These are phyloP conservation scores for Fibroporia radiculosa DNA, from an alignment of 768 basidiomycete genomes.

Conservation along the genomic window DNA sequence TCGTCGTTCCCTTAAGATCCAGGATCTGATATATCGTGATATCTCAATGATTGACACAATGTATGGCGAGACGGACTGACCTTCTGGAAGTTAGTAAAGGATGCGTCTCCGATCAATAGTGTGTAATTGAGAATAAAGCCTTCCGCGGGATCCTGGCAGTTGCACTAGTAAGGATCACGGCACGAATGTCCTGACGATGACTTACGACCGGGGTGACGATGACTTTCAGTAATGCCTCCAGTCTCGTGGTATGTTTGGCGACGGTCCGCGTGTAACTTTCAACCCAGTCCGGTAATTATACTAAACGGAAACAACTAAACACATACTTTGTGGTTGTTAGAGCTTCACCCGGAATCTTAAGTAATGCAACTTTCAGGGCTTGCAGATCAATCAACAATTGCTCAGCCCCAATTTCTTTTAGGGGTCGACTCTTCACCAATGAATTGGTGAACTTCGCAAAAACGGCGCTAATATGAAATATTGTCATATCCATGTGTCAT, in stretches of 20 bases:
- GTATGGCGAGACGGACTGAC: conserved; percentile 28
- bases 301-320: conserved; percentile 1
- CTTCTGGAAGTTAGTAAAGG: conserved; percentile 98
- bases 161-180: not conserved
- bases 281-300: conserved; percentile 9
- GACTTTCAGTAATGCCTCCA: conserved; percentile 93
- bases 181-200: conserved; percentile 8
- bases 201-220: conserved; percentile 87
- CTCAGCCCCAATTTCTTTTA: conserved; percentile 92
- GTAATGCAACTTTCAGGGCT: conserved; percentile 71
- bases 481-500: too few relatives aligned
- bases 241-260: conserved; percentile 66
- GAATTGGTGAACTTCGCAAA: conserved; percentile 84
- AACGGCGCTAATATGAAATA: conserved; percentile 46
- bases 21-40: conserved; percentile 52
- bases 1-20: conserved; percentile 89
- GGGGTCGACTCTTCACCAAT: conserved; percentile 82
- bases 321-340: conserved; percentile 47
- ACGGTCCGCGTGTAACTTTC: conserved; percentile 76
- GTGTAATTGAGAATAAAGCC: conserved; percentile 96
- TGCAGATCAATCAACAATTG: conserved; percentile 90
- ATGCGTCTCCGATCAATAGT: conserved; percentile 87
- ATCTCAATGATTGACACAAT: not conserved
- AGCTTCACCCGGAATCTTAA: conserved; percentile 75
- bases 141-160: conserved; percentile 91